Base-by-base conservation (phyloP, 257 asterid species). In the Fraxinus anomala region DNA sequence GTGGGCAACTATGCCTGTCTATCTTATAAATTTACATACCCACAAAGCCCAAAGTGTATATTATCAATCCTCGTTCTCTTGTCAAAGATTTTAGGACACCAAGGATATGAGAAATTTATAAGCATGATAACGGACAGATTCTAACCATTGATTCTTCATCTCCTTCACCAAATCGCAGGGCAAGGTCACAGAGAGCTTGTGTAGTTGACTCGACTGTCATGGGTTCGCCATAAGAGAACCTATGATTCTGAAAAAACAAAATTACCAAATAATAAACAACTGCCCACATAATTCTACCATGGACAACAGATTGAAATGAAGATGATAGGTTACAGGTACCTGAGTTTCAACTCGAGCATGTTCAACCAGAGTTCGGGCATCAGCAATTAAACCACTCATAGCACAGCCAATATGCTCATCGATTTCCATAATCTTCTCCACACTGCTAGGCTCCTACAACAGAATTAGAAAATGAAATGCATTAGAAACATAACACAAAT, bases 321-420 rank as follows among this genome's bases (percentile, higher is more conserved):
- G 68, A 30, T 37, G 49, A 63, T 11, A 24, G 76, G 59, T 30
- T 65, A 56, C 33, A 30, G 37, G 19, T 74, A 92, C 97, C 95
- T 94, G 98, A 81, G 99, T 94, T 80, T 94, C 99, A 76, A 92
- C 97, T 40, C 98, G 89, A 17, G 99, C 99, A 80, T 94, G 99
- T 76, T 94, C 99, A 72, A 94, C 99, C 37, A 94, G 88, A 8
- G 99, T 94, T 44, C 98, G 97, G 47, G 99, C 98, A 91, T 94
- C 97, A 86, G 99, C 99, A 83, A 94, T 94, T 73, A 94, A 82
- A 68, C 99, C 97, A 80, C 98, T 92, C 97, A 94, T 92, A 72
- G 99, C 99, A 85, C 98, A 94, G 23, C 99, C 99, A 66, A 92
- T 91, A 70, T 92, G 99, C 30, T 89, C 96, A 86, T 94, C 99